Evolutionary conservation across 129 eudicot species (phyloP), one percentile per base, ranked within the genome.

Genomic region (Saposhnikovia divaricata): DNA sequence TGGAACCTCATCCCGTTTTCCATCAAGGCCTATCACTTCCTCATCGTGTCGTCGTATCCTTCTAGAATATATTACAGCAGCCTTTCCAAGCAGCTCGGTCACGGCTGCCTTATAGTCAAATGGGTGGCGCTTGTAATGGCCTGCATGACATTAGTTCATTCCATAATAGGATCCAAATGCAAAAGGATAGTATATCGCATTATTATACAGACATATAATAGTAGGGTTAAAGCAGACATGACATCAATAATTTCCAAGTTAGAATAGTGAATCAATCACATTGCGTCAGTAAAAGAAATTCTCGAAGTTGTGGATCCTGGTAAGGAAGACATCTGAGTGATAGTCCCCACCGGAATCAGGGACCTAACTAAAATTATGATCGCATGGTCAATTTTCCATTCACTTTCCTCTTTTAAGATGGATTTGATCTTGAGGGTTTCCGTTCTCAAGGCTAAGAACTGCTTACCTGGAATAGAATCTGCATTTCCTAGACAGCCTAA

Each of bases 51-150:
- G 87, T 65, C 77, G 85, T 53, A 82, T 86, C 87, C 87, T 87
- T 77, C 80, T 84, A 0, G 92, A 86, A 85, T 92, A 89, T 23
- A 87, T 59, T 1, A 9, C 46, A 43, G 89, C 53, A 25, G 98
- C 98, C 80, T 89, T 95, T 8, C 61, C 72, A 19, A 95, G 87
- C 50, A 95, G 90, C 57, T 92, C 88, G 27, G 87, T 81, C 81
- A 95, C 96, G 27, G 92, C 96, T 66, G 85, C 85, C 79, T 82
- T 87, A 87, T 92, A 95, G 70, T 92, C 98, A 23, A 39, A 80
- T 15, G 93, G 93, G 83, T 90, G 82, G 65, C 80, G 57, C 74
- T 82, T 85, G 78, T 85, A 89, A 57, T 95, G 98, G 77, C 92
- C 93, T 90, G 86, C 78, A 61, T 21, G 69, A 72, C 68, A 71